Percentiles rank a stretch among this genome's conserved stretches.
Evolutionary conservation across 345 rosid species (phyloP).

Genomic region (Viola odorata): DNA sequence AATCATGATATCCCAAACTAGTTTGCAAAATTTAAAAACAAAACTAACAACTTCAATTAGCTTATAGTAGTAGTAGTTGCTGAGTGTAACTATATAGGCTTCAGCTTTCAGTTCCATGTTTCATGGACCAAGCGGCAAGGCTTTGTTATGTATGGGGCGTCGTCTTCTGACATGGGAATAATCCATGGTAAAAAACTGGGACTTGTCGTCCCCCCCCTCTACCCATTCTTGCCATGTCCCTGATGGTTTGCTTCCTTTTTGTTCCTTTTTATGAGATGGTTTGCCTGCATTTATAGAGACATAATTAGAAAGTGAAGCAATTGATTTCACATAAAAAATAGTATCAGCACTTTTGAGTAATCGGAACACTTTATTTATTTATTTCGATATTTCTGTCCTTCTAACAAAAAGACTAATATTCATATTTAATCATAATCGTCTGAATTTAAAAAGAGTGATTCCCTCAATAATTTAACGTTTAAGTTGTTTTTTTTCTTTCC

Average conservation of each 20-base stretch:
- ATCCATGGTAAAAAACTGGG: constrained; percentile 62
- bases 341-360: constrained; percentile 3
- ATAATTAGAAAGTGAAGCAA: too few relatives aligned
- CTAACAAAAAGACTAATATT: too few relatives aligned
- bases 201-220: constrained; percentile 26
- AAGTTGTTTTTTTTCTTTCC: too few relatives aligned
- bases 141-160: constrained; percentile 73
- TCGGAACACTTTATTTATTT: neutral
- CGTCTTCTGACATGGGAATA: constrained; percentile 59
- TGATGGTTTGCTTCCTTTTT: constrained; percentile 17
- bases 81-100: too few relatives aligned
- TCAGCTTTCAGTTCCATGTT: neutral
- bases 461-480: too few relatives aligned
- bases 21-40: neutral
- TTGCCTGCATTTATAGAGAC: constrained; percentile 21
- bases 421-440: too few relatives aligned
- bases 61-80: too few relatives aligned
- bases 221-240: constrained; percentile 30
- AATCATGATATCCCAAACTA: neutral
- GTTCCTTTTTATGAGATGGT: constrained; percentile 13
- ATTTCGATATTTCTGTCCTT: too few relatives aligned
- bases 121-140: constrained; percentile 52
- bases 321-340: too few relatives aligned
- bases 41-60: neutral
- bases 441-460: too few relatives aligned